A percentile compares a stretch with the other conserved stretches of the same genome.
phyloP scores from a whole-genome alignment of 163 green algal species.

The Scenedesmus sp. region DNA sequence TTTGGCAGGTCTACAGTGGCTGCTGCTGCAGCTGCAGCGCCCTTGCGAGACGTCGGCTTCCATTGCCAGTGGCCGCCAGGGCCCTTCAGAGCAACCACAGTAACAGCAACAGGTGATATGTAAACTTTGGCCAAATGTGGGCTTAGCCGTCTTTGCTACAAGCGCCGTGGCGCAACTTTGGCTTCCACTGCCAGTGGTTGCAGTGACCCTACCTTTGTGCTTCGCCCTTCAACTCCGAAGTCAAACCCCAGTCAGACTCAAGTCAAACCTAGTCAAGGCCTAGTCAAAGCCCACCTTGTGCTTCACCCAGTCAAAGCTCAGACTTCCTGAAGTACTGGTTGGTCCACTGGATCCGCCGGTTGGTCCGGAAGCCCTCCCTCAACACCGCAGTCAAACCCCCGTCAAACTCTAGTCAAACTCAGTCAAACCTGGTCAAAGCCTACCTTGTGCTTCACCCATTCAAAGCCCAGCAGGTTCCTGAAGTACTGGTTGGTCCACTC shows the following conservation, averaged over 20 bases:
- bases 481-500: conserved; percentile 53
- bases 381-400: no score
- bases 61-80: conserved; percentile 54
- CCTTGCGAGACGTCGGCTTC: background rate
- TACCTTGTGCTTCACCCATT: conserved; percentile 35
- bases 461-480: conserved; percentile 41
- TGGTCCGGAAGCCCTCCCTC: no score
- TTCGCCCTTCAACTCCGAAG: no score
- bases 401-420: no score
- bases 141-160: background rate
- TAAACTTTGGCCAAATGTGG: no score
- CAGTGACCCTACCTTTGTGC: background rate
- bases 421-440: no score
- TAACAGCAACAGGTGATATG: no score
- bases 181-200: conserved; percentile 44
- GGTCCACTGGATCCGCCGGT: background rate
- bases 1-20: background rate
- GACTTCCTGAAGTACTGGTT: conserved; percentile 62
- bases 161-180: background rate
- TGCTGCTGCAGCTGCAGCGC: background rate
- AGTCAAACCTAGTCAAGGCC: no score
- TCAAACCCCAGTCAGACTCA: no score
- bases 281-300: background rate
- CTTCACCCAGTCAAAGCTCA: conserved; percentile 57
- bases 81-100: background rate